Base-by-base conservation (phyloP, 164 flowering plant genomes). In the Berberis thunbergii region DNA sequence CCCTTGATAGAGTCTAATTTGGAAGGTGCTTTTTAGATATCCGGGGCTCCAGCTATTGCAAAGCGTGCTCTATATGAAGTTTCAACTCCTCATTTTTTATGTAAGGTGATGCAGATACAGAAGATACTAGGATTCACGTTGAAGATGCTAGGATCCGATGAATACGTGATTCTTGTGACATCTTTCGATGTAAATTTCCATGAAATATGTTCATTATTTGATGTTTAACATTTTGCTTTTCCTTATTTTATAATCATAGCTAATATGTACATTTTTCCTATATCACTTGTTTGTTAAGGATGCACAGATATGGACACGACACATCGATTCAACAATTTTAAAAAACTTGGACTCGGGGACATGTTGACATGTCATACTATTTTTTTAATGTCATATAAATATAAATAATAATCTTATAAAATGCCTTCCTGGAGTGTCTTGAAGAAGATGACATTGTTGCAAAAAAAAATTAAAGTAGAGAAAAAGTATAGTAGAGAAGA, bases 61-160 rank as follows among this genome's bases (percentile, higher is more conserved):
- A 83, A 75, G 74, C 78, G 65, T 67, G 94, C 90, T 63, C 81
- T 85, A 6, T 80, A 82, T 75, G 79, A 79, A 73, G 79, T 85
- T 54, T 85, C 94, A 7, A 82, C 88, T 43, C 64, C 76, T 63
- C 72, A 26, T 26, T 26, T 26, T 26, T 26, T 26, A 26, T 26
- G 26, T 62, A 78, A 75, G 72, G 85, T 86, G 8, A 84, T 61
- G 57, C 85, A 83, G 70, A 58, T 88, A 12, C 78, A 86, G 70
- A 78, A 76, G 89, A 88, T 59, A 75, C 89, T 4, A 78, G 74
- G 57, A 84, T 88, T 57, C 86, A 79, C 60, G 87, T 86, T 61
- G 83, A 80, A 48, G 79, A 79, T 61, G 73, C 78, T 3, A 45
- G 80, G 75, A 43, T 72, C 79, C 7, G 87, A 86, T 44, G 95